These are phyloP conservation scores for Ustilago curta DNA, from an alignment of 1,284 basidiomycete genomes.

Conservation along the genomic window DNA sequence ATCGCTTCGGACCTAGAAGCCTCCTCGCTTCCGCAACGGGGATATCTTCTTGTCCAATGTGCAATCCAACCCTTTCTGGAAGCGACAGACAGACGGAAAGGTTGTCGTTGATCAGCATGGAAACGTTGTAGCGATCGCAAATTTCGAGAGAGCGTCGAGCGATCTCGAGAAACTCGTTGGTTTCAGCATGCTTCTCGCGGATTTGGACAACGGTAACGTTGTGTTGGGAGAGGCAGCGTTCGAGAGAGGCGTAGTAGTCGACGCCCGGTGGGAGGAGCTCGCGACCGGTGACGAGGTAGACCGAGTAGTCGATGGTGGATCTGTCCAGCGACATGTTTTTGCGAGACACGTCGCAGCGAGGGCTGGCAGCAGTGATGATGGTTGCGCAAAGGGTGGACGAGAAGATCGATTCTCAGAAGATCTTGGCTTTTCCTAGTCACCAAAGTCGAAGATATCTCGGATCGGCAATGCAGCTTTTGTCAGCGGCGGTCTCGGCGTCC, in stretches of 20 bases:
- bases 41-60: slow-evolving; percentile 92
- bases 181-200: slow-evolving; percentile 57
- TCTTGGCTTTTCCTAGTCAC: too few species aligned
- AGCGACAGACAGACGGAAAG: slow-evolving; percentile 59
- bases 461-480: too few species aligned
- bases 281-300: slow-evolving; percentile 81
- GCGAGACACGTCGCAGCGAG: slow-evolving; percentile 1
- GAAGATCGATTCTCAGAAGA: background rate
- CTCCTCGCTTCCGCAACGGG: slow-evolving; percentile 76
- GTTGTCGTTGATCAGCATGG: slow-evolving; percentile 82
- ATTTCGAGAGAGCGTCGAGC: slow-evolving; percentile 79
- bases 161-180: slow-evolving; percentile 78
- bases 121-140: slow-evolving; percentile 83
- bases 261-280: slow-evolving; percentile 79
- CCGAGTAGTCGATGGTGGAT: slow-evolving; percentile 52
- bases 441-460: too few species aligned
- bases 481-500: slow-evolving; percentile 1
- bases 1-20: slow-evolving; percentile 76
- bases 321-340: slow-evolving; percentile 15
- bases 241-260: slow-evolving; percentile 80
- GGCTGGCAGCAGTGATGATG: background rate
- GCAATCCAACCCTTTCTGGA: slow-evolving; percentile 79
- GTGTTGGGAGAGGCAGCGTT: slow-evolving; percentile 83
- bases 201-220: slow-evolving; percentile 87
- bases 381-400: too few species aligned